Evolutionary conservation across 1,139 yeast species (phyloP).

Genomic region (Sugiyamaella novakii): DNA sequence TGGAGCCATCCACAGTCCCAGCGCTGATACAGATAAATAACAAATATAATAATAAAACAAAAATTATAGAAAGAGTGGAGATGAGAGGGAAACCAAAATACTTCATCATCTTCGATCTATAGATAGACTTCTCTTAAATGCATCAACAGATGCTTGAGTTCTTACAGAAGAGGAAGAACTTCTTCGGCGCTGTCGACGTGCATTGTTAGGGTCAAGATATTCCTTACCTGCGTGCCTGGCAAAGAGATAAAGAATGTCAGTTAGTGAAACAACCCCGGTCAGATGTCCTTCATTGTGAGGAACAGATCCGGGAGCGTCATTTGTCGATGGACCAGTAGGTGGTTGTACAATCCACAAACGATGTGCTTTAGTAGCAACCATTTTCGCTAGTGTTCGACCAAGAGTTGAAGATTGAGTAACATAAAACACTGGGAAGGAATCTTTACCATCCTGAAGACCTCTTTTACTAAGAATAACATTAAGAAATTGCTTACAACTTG

Average conservation of each 20-base stretch:
- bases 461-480: constrained; percentile 83
- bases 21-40: neutral
- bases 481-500: constrained; percentile 83
- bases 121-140: constrained; percentile 29
- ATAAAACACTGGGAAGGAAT: constrained; percentile 94
- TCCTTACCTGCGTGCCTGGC: constrained; percentile 71
- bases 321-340: constrained; percentile 19
- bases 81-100: neutral
- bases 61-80: neutral
- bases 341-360: constrained; percentile 86
- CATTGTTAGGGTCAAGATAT: constrained; percentile 75
- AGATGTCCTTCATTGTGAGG: constrained; percentile 46
- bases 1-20: too few species aligned
- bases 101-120: constrained; percentile 21
- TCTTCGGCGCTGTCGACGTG: constrained; percentile 82
- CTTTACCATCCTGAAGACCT: constrained; percentile 93
- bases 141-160: constrained; percentile 32
- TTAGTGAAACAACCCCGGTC: constrained; percentile 86
- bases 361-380: constrained; percentile 93
- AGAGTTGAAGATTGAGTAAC: constrained; percentile 77
- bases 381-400: constrained; percentile 87
- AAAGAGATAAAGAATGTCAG: constrained; percentile 80
- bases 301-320: constrained; percentile 33
- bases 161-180: constrained; percentile 47
- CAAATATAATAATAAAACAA: neutral